A percentile compares a stretch with the other conserved stretches of the same genome.
phyloP scores from a whole-genome alignment of 768 basidiomycete species.

The Hygrophorus pudorinus region DNA sequence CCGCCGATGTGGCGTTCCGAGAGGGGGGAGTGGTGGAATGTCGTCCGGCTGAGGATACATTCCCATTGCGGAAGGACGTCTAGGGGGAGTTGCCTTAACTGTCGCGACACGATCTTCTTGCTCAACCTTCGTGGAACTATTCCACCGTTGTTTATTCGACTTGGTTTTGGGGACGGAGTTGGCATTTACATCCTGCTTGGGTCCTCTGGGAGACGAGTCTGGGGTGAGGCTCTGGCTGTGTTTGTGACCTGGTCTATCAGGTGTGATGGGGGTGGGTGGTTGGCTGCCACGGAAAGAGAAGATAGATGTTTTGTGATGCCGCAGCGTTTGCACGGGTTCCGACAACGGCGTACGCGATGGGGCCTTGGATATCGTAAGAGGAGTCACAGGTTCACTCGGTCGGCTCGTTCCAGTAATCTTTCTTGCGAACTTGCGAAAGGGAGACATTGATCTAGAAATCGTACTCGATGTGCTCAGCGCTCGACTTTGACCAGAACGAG shows the following conservation, averaged over 20 bases:
- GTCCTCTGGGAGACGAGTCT: slow-evolving; percentile 46
- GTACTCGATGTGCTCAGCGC: slow-evolving; percentile 40
- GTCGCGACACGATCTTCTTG: slow-evolving; percentile 36
- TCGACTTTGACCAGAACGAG: slow-evolving; percentile 25
- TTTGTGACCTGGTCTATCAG: slow-evolving; percentile 54
- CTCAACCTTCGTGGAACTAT: slow-evolving; percentile 71
- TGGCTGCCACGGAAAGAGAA: slow-evolving; percentile 40
- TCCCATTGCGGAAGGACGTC: slow-evolving; percentile 39
- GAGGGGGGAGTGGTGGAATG: slow-evolving; percentile 36
- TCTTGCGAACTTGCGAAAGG: slow-evolving; percentile 67
- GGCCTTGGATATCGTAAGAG: slow-evolving; percentile 36
- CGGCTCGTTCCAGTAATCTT: slow-evolving; percentile 44
- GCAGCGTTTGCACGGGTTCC: slow-evolving; percentile 38
- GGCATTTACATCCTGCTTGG: slow-evolving; percentile 27
- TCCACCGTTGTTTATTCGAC: slow-evolving; percentile 53
- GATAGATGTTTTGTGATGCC: slow-evolving; percentile 56
- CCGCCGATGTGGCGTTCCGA: slow-evolving; percentile 43
- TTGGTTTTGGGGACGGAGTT: slow-evolving; percentile 28
- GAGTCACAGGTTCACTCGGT: slow-evolving; percentile 33
- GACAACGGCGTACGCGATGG: slow-evolving; percentile 37
- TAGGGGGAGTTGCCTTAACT: slow-evolving; percentile 39
- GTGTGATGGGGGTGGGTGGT: slow-evolving; percentile 37
- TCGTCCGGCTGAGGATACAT: slow-evolving; percentile 23
- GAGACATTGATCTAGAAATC: slow-evolving; percentile 70
- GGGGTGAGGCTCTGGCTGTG: slow-evolving; percentile 67